A percentile compares a stretch with the other conserved stretches of the same genome.
Conservation (phyloP, 2,329 filamentous ascomycete species). For the Chrysosphaeria jannelii region DNA sequence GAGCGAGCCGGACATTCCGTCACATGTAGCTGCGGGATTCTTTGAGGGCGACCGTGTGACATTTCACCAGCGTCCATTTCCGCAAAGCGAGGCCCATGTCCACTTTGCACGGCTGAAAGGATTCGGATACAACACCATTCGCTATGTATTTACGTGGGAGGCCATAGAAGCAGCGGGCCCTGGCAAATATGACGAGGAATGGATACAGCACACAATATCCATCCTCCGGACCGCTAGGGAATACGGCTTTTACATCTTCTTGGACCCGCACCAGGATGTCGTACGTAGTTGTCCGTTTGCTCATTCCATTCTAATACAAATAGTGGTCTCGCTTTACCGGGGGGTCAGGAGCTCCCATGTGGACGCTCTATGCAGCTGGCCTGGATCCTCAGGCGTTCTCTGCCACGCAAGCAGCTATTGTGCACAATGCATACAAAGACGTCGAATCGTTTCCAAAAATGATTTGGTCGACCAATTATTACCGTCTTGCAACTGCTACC, state of each 20-base stretch:
- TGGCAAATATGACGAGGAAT: constrained; percentile 76
- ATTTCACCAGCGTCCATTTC: constrained; percentile 66
- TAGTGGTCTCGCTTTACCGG: constrained; percentile 86
- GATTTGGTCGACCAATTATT: constrained; percentile 98
- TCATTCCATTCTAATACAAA: neutral
- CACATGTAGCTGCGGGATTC: constrained; percentile 49
- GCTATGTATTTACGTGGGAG: constrained; percentile 97
- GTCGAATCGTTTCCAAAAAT: constrained; percentile 81
- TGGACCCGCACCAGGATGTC: constrained; percentile 97
- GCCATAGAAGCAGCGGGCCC: constrained; percentile 86
- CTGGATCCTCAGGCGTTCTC: constrained; percentile 65
- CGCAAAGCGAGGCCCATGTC: constrained; percentile 47
- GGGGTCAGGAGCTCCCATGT: constrained; percentile 86
- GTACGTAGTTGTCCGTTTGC: constrained; percentile 17
- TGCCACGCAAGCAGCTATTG: constrained; percentile 67
- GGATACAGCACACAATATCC: constrained; percentile 71
- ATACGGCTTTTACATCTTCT: constrained; percentile 89
- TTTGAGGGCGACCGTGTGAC: constrained; percentile 80
- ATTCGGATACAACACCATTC: constrained; percentile 86
- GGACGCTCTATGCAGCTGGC: constrained; percentile 87
- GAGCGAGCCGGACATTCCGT: constrained; percentile 49
- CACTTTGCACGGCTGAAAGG: constrained; percentile 68
- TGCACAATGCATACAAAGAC: constrained; percentile 78
- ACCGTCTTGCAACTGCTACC: constrained; percentile 54
- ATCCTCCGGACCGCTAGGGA: constrained; percentile 56